Percentiles rank a stretch among this genome's conserved stretches.
Evolutionary conservation across 2,329 filamentous ascomycete species (phyloP).

Genomic region (Chrysoporthe austroafricana): DNA sequence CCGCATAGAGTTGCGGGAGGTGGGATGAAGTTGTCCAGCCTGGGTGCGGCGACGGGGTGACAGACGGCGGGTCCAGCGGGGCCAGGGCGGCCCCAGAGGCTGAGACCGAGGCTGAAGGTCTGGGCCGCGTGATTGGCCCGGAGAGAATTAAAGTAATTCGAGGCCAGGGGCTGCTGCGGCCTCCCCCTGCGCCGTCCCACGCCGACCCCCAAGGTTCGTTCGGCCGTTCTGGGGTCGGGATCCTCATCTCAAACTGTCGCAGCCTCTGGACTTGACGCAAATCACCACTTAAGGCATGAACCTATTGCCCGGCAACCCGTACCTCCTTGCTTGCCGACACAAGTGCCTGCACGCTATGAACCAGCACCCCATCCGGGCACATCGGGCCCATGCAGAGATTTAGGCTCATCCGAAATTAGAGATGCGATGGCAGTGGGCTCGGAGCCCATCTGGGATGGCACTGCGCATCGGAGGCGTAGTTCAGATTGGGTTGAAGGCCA

Average conservation of each 20-base stretch:
- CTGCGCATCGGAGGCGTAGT: too few relatives aligned
- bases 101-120: neutral
- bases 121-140: slow-evolving; percentile 14
- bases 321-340: neutral
- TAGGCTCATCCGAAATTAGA: too few relatives aligned
- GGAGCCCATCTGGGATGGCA: too few relatives aligned
- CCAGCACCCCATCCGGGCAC: neutral
- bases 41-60: neutral
- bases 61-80: slow-evolving; percentile 13
- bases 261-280: slow-evolving; percentile 32
- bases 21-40: neutral
- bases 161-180: neutral
- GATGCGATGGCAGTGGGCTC: too few relatives aligned
- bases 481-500: too few relatives aligned
- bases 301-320: slow-evolving; percentile 6
- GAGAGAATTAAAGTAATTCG: slow-evolving; percentile 20
- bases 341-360: neutral
- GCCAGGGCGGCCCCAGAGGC: neutral
- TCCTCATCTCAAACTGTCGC: slow-evolving; percentile 34
- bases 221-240: slow-evolving; percentile 19
- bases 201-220: neutral
- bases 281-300: slow-evolving; percentile 32
- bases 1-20: neutral
- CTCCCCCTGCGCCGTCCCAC: neutral
- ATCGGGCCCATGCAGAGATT: too few relatives aligned